These are phyloP conservation scores for Epichloe amarillans DNA, from an alignment of 2,329 filamentous ascomycete genomes.

Conservation along the genomic window DNA sequence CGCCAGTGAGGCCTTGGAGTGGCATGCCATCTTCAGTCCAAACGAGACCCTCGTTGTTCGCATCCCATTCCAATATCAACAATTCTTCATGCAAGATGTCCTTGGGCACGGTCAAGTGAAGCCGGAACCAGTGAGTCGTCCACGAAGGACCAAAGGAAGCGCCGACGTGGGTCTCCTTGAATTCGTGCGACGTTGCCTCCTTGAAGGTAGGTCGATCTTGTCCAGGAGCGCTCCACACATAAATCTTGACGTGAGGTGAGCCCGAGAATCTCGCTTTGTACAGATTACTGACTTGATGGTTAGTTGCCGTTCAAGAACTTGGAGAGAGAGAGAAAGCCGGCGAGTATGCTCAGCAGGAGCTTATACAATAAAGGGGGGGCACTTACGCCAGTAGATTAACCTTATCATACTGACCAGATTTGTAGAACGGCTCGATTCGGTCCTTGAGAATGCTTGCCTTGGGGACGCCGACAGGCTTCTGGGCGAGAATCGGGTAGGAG, in stretches of 20 bases:
- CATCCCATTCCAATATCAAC: slow-evolving; percentile 95
- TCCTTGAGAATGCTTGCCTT: slow-evolving; percentile 78
- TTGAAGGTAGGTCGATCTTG: slow-evolving; percentile 73
- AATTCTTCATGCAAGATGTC: slow-evolving; percentile 62
- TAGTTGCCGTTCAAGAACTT: neutral
- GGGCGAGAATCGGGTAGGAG: slow-evolving; percentile 39
- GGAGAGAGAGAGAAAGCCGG: neutral
- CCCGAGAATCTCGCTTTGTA: slow-evolving; percentile 40
- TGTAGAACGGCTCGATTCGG: slow-evolving; percentile 70
- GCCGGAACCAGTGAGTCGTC: slow-evolving; percentile 95
- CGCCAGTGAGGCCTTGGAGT: slow-evolving; percentile 81
- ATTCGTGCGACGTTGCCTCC: slow-evolving; percentile 64
- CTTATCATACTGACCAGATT: slow-evolving; percentile 61
- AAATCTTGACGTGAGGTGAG: slow-evolving; percentile 67
- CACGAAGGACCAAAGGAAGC: slow-evolving; percentile 83
- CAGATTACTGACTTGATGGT: slow-evolving; percentile 17
- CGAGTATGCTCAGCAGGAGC: neutral
- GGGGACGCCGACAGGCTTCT: slow-evolving; percentile 55
- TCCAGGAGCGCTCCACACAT: slow-evolving; percentile 71
- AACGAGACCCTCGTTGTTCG: slow-evolving; percentile 84
- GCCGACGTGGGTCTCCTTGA: slow-evolving; percentile 61
- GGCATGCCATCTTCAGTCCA: slow-evolving; percentile 86
- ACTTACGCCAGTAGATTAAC: slow-evolving; percentile 60
- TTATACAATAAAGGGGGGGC: neutral
- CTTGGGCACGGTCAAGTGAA: slow-evolving; percentile 63